Evolutionary conservation across 2,329 filamentous ascomycete genomes (phyloP), one percentile per base, ranked within the genome.

Genomic region (Graphilbum fragrans): DNA sequence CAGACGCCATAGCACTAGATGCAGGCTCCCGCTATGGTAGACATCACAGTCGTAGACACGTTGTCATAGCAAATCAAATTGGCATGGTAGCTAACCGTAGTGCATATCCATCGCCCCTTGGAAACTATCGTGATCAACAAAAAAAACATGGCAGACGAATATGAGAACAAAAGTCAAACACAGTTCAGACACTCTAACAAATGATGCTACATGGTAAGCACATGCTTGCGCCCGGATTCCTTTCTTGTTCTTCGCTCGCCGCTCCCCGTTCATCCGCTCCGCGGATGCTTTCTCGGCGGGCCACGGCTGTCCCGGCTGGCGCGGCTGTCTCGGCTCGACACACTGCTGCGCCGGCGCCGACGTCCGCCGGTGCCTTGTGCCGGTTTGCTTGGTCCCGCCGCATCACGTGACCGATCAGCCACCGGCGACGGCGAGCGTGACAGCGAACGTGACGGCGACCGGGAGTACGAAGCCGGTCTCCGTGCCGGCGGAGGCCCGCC

Each of bases 221-320:
- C 35, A 14, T 17, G 8, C 18, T 14, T 16, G 14, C 32, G 4
- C 10, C 39, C 18, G 16, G 19, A 29, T 12, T 11, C n/a, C 6
- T 2, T 27, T 27, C 20, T 25, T 18, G 12, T 33, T 38, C 45
- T 6, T 42, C 43, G n/a, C n/a, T n/a, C n/a, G n/a, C n/a, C n/a
- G n/a, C n/a, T n/a, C n/a, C n/a, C n/a, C n/a, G n/a, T 14, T 18
- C 32, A 14, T 18, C 32, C 10, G 9, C 41, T 42, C 9, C 49
- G 44, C 25, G 41, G 49, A 36, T 47, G 41, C 38, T 53, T 52
- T 45, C 48, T 52, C 20, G 52, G 53, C 38, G 54, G 49, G 37
- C 43, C 49, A 3, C 31, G 35, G 19, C 46, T 45, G 33, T 32
- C 42, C 7, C 23, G 11, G 14, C 29, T 16, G 14, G 22, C 35